Evolutionary conservation across 768 basidiomycete species (phyloP), one percentile per base, ranked within the genome.

Genomic region (Sarcomyxa edulis): DNA sequence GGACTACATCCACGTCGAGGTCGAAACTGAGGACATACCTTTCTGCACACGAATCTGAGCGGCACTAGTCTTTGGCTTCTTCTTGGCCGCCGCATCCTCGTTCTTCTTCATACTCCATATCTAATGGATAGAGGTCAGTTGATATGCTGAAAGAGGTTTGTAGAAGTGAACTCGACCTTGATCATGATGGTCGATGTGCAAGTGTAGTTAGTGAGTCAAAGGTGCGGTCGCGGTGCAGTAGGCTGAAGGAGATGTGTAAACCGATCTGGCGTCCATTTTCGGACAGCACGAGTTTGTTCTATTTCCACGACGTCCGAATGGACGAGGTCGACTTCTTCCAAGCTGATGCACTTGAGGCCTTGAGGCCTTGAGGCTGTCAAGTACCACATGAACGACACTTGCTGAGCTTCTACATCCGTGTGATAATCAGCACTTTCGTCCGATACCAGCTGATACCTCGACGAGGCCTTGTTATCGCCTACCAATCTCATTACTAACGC

Each of bases 91-190:
- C 40, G 89, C 89, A 55, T 98, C 91, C 71, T 97, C 92, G 54
- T 84, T 89, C 83, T 98, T 98, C 82, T 98, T 98, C 86, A 99
- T 92, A 49, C 84, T 90, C 86, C 96, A 97, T 55, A 99, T 97
- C 96, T 99, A 48, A 14, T 11, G 45, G 27, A 30, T 10, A 41
- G 23, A 47, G 47, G 48, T 44, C 28, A 43, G 28, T 15, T 16
- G 26, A 26, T 35, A 35, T 32, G 26, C 12, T 44, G 43, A 51
- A 20, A n/a, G n/a, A n/a, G n/a, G n/a, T n/a, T n/a, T n/a, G 35
- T 22, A 20, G 27, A 14, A 24, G 14, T 31, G 25, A 19, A 21
- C 45, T 45, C 40, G 45, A 67, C 72, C 59, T 74, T 73, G 43
- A 74, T 66, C 72, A 74, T 74, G 39, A 54, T 64, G 50, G 56